A percentile compares a stretch with the other conserved stretches of the same genome.
Evolutionary conservation across 1,284 basidiomycete genomes (phyloP).

Genomic region (Trichosporon sp.): DNA sequence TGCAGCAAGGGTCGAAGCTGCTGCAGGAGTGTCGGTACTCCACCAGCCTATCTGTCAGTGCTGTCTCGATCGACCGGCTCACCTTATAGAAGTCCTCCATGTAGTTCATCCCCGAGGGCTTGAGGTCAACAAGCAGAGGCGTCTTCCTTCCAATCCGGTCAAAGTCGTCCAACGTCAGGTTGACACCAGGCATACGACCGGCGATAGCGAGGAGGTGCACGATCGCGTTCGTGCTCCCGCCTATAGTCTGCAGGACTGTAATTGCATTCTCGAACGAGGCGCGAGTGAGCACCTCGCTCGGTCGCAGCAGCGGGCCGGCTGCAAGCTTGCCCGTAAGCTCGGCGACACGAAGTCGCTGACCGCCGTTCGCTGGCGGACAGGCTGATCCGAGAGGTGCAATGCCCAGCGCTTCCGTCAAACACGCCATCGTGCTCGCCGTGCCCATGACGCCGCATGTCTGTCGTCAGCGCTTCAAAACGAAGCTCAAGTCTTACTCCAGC

Average conservation of each 20-base stretch:
- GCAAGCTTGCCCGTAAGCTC: constrained; percentile 35
- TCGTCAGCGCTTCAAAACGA: neutral
- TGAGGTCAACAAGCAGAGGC: constrained; percentile 49
- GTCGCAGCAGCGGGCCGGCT: constrained; percentile 25
- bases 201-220: constrained; percentile 51
- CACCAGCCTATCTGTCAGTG: constrained; percentile 38
- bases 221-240: constrained; percentile 50
- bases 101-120: constrained; percentile 49
- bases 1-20: constrained; percentile 31
- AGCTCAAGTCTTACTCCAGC: constrained; percentile 28
- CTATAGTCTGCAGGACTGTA: constrained; percentile 47
- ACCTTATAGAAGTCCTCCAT: constrained; percentile 50
- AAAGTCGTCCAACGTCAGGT: constrained; percentile 48
- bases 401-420: constrained; percentile 42
- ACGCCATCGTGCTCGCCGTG: constrained; percentile 46
- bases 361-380: constrained; percentile 37
- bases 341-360: constrained; percentile 40
- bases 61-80: neutral
- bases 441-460: constrained; percentile 47
- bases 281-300: constrained; percentile 47
- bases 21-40: constrained; percentile 42
- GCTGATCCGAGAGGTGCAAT: constrained; percentile 41
- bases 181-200: constrained; percentile 41
- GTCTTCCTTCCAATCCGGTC: constrained; percentile 45
- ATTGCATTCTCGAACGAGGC: constrained; percentile 51